Evolutionary conservation across 495 filamentous ascomycete genomes (phyloP), one percentile per base, ranked within the genome.

Genomic region (Schizothecium vesticola): DNA sequence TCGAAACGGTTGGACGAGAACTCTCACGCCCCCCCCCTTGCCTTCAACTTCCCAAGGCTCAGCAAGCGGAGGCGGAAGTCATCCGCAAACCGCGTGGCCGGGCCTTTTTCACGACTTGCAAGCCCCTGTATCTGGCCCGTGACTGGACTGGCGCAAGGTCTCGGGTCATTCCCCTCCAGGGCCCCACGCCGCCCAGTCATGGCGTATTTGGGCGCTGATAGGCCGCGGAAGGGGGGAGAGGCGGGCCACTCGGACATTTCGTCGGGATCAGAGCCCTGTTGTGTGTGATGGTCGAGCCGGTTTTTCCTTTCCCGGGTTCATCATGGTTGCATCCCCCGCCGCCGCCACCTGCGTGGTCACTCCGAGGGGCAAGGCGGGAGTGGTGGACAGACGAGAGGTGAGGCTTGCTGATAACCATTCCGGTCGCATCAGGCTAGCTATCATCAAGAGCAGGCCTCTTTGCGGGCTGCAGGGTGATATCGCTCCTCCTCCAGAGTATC

Each of bases 211-310:
- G 29, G 29, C 56, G 56, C 43, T 25, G 31, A 66, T 60, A 66
- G 65, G 65, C 28, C 36, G 56, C 23, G 65, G 64, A 25, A 25
- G 9, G 61, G 31, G 31, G 64, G 31, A 31, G n/a, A 23, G 29
- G 25, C 33, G 65, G 65, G 22, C 65, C 65, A 66, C 56, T 66
- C 65, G 65, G 65, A 36, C 65, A 61, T 56, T 66, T 66, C 65
- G 55, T 10, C 33, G 23, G 57, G 24, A 28, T 21, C 51, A 55
- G 24, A 21, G 26, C 23, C 28, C 59, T 59, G 56, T 19, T 11
- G 11, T 16, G 25, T 66, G 56, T 24, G 26, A 26, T 60, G 59
- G 51, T 26, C 19, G 43, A 51, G 43, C 16, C 19, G 16, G 28
- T 66, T 60, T 66, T 59, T 59, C 23, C n/a, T 33, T 58, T 59